phyloP scores from a whole-genome alignment of 176 grass and related monocot species.

The Pontederia crassipes region DNA sequence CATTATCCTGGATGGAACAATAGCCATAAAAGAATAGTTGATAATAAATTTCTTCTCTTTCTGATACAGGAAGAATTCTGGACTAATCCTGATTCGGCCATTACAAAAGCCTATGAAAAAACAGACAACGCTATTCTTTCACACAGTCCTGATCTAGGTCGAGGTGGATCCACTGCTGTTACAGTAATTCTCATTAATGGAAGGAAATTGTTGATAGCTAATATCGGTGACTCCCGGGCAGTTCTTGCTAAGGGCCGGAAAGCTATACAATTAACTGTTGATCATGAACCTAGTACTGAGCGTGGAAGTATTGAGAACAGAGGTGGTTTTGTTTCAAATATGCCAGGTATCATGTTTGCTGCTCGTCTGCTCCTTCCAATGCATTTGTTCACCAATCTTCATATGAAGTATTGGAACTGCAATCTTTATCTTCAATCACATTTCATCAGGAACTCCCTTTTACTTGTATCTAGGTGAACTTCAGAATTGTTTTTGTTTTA shows the following conservation, averaged over 20 bases:
- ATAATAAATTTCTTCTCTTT: not conserved
- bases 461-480: too few relatives aligned
- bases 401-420: too few relatives aligned
- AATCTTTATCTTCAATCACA: too few relatives aligned
- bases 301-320: slow-evolving; percentile 60
- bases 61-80: slow-evolving; percentile 70
- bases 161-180: slow-evolving; percentile 51
- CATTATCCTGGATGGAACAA: slow-evolving; percentile 6
- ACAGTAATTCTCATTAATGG: slow-evolving; percentile 77
- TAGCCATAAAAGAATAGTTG: not conserved
- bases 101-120: slow-evolving; percentile 73
- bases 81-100: slow-evolving; percentile 58
- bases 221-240: slow-evolving; percentile 81
- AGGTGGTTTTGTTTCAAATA: slow-evolving; percentile 91
- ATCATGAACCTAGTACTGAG: slow-evolving; percentile 76
- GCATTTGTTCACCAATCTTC: too few relatives aligned
- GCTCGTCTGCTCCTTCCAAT: too few relatives aligned
- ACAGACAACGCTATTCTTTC: slow-evolving; percentile 75
- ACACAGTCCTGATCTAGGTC: slow-evolving; percentile 64
- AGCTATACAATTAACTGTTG: slow-evolving; percentile 59
- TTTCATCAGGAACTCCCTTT: too few relatives aligned
- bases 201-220: slow-evolving; percentile 66
- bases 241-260: slow-evolving; percentile 69
- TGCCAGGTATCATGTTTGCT: slow-evolving; percentile 43
- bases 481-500: too few relatives aligned